phyloP scores from a whole-genome alignment of 768 basidiomycete genomes.

The Termitomyces sp. region DNA sequence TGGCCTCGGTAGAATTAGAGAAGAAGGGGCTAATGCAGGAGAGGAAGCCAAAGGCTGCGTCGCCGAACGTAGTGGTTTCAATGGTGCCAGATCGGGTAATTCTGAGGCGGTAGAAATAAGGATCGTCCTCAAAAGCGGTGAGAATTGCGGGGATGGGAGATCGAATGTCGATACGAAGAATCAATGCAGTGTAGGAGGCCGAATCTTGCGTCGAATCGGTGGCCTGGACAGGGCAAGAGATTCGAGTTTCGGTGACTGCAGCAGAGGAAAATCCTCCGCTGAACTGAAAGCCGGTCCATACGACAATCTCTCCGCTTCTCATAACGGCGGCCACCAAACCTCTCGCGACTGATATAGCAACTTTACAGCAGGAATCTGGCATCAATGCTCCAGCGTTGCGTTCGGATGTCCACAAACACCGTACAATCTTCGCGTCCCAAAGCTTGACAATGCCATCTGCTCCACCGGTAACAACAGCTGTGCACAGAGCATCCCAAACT shows the following conservation, averaged over 20 bases:
- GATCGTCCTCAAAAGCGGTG: slow-evolving; percentile 44
- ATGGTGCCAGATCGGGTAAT: slow-evolving; percentile 25
- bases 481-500: slow-evolving; percentile 39
- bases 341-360: slow-evolving; percentile 39
- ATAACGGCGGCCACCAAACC: slow-evolving; percentile 48
- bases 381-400: slow-evolving; percentile 27
- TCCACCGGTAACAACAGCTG: slow-evolving; percentile 47
- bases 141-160: slow-evolving; percentile 35
- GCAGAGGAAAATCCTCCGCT: slow-evolving; percentile 15
- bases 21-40: slow-evolving; percentile 49
- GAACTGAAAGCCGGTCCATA: slow-evolving; percentile 43
- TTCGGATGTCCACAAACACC: slow-evolving; percentile 64
- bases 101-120: slow-evolving; percentile 48
- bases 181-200: slow-evolving; percentile 8
- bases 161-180: slow-evolving; percentile 25
- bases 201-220: slow-evolving; percentile 10
- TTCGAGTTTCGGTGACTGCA: slow-evolving; percentile 23
- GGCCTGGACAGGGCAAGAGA: slow-evolving; percentile 30
- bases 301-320: slow-evolving; percentile 50
- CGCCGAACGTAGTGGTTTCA: slow-evolving; percentile 45
- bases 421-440: slow-evolving; percentile 57
- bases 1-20: slow-evolving; percentile 24
- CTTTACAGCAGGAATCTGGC: slow-evolving; percentile 47
- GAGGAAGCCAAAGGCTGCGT: slow-evolving; percentile 47
- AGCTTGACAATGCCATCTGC: slow-evolving; percentile 68